A percentile compares a stretch with the other conserved stretches of the same genome.
Conservation (phyloP, 331 rosid species). For the Quercus phellos region DNA sequence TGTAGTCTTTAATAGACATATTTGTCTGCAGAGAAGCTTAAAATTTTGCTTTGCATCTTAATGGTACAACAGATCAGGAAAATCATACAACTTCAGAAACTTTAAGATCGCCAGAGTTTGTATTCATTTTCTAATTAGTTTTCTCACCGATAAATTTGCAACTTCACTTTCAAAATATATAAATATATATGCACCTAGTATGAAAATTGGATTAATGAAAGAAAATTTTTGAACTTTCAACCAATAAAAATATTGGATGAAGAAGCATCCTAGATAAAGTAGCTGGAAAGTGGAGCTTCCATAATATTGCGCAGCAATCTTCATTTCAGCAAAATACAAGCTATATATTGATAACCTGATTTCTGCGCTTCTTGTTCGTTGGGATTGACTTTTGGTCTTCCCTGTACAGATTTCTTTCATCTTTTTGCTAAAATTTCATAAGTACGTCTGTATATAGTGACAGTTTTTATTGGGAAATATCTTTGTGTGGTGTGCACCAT, state of each 20-base stretch:
- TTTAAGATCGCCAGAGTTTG: neutral
- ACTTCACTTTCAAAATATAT: too few relatives aligned
- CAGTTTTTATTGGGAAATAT: too few relatives aligned
- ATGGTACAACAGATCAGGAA: too few relatives aligned
- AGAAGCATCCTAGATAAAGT: neutral
- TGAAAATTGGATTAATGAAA: neutral
- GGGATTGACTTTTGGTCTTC: too few relatives aligned
- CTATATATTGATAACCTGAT: neutral
- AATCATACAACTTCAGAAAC: neutral
- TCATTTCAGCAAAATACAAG: neutral
- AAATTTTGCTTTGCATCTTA: too few relatives aligned
- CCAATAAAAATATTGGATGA: neutral
- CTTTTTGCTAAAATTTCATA: too few relatives aligned
- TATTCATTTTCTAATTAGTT: neutral
- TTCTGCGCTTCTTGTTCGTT: too few relatives aligned
- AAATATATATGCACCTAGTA: neutral
- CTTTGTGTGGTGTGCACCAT: too few relatives aligned
- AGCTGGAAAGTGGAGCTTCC: neutral
- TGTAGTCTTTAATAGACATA: too few relatives aligned
- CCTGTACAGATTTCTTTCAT: too few relatives aligned
- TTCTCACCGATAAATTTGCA: neutral
- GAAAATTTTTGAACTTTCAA: neutral
- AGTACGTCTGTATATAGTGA: too few relatives aligned
- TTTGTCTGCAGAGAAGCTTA: too few relatives aligned
- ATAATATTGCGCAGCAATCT: neutral